Evolutionary conservation across 345 rosid species (phyloP), one percentile per base, ranked within the genome.

Genomic region (Boechera retrofracta): DNA sequence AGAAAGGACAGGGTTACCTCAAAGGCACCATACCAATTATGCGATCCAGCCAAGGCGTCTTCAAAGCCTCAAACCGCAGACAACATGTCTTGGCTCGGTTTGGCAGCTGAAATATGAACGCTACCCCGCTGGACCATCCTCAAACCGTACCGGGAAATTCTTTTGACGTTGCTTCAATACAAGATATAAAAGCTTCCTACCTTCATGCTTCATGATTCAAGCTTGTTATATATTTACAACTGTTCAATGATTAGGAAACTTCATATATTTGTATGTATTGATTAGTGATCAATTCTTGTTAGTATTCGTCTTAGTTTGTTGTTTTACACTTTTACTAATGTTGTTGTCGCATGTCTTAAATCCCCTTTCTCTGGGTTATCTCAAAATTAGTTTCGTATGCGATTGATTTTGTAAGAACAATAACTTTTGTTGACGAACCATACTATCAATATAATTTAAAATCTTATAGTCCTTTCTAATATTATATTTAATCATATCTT

Each of bases 1-100:
- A 87, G 98, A 70, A 94, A 94, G 82, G 96, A 94, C 36, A 90
- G 98, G 79, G 85, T 88, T 38, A 65, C 84, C 4, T 59, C 91
- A 38, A 94, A 67, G 67, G 88, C 91, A 33, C 96, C 98, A 21
- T 91, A 89, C 82, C 89, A 79, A 54, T 42, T 79, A 7, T 55
- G 26, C 54, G 61, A 71, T 80, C 80, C 84, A 1, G 35, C 73
- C 0, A 74, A 75, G 15, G 16, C 78, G 48, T 26, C 82, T 68
- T 80, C 84, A 45, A 84, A 83, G 80, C 75, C 86, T 59, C 64
- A 41, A 52, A 73, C 52, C 26, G 89, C 83, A 59, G 71, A 72
- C 81, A 89, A 35, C 75, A 44, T 64, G 32, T 69, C 93, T 0
- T 94, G 96, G 96, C 90, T 89, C 58, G 89, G 93, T 58, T 82